Percentiles rank a stretch among this genome's conserved stretches.
Evolutionary conservation across 345 rosid species (phyloP).

Genomic region (Turritis glabra): DNA sequence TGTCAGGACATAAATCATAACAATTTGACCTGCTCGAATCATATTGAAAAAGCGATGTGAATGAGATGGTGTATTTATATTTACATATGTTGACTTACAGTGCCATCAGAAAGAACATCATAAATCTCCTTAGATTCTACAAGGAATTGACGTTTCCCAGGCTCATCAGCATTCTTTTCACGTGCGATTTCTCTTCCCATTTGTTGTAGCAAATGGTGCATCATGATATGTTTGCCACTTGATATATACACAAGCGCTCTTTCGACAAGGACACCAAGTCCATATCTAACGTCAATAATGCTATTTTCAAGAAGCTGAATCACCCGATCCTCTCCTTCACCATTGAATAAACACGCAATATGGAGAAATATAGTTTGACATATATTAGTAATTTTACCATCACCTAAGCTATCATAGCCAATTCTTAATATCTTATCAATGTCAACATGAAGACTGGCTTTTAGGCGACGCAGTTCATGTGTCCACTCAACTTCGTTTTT

Average conservation of each 20-base stretch:
- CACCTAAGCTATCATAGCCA: not conserved
- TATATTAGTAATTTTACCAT: not conserved
- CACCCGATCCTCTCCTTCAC: not conserved
- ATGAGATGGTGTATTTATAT: no score
- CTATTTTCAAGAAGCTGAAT: not conserved
- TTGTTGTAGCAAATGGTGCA: not conserved
- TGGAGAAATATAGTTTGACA: conserved; percentile 11
- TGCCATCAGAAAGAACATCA: not conserved
- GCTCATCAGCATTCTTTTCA: not conserved
- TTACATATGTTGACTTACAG: not conserved
- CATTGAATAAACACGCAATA: conserved; percentile 6
- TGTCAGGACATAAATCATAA: not conserved
- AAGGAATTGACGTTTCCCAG: not conserved
- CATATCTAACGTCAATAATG: not conserved
- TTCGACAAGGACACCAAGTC: not conserved
- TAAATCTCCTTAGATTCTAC: not conserved
- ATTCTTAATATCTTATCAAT: conserved; percentile 1
- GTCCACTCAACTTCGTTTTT: not conserved
- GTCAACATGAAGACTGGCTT: not conserved
- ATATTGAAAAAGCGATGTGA: not conserved
- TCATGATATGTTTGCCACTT: not conserved
- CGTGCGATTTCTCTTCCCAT: not conserved
- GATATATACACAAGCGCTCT: not conserved
- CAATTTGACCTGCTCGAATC: not conserved
- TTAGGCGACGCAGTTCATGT: not conserved